A percentile compares a stretch with the other conserved stretches of the same genome.
Evolutionary conservation across 192 early-diverging fungal genomes (phyloP).

Genomic region (Podochytrium sp.): DNA sequence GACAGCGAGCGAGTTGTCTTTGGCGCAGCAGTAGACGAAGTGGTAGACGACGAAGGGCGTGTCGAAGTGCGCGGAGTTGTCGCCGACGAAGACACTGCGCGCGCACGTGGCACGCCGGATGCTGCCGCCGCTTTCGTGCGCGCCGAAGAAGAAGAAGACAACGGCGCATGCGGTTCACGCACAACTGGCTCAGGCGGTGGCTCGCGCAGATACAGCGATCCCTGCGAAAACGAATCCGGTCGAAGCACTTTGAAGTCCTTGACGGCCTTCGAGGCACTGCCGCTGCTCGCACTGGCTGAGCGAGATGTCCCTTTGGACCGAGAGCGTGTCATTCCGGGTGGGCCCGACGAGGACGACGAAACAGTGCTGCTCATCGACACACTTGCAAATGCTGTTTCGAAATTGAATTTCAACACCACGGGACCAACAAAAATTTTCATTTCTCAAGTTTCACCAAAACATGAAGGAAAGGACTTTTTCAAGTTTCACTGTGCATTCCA

Average conservation of each 20-base stretch:
- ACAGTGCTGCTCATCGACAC: too few relatives aligned
- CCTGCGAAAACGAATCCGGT: constrained; percentile 26
- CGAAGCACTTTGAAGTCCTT: constrained; percentile 28
- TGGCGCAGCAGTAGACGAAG: neutral
- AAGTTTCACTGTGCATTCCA: too few relatives aligned
- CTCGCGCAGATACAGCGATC: constrained; percentile 23
- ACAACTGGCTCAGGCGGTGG: constrained; percentile 6
- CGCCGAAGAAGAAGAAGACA: neutral
- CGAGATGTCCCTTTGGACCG: neutral
- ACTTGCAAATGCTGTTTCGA: too few relatives aligned
- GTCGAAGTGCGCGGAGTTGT: neutral
- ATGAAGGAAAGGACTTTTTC: too few relatives aligned
- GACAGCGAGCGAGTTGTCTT: neutral
- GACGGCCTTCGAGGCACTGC: neutral
- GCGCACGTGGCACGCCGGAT: neutral
- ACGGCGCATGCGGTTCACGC: neutral
- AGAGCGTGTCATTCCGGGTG: constrained; percentile 1
- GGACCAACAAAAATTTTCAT: too few relatives aligned
- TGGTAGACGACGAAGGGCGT: neutral
- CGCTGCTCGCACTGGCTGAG: neutral
- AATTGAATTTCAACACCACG: too few relatives aligned
- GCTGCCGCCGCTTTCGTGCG: neutral
- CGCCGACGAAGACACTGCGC: too few relatives aligned
- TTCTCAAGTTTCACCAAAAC: too few relatives aligned
- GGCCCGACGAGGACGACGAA: neutral